Evolutionary conservation across 1,284 basidiomycete species (phyloP).

Genomic region (Porogramme epimiltina): DNA sequence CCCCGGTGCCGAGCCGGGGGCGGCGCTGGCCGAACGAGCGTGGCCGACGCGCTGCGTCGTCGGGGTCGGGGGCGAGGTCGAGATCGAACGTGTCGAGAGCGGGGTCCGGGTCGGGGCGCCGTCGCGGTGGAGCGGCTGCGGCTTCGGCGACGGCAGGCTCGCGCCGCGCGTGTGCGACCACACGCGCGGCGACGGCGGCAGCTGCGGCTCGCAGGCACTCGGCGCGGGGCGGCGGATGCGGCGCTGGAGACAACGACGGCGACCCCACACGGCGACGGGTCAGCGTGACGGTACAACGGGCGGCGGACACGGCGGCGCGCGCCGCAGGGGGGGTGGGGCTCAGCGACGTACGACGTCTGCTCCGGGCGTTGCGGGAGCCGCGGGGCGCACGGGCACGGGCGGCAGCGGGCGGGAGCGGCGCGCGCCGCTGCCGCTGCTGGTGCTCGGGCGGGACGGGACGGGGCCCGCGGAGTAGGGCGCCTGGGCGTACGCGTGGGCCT

Average conservation of each 20-base stretch:
- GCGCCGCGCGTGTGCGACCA: not conserved
- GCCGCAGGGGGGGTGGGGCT: not conserved
- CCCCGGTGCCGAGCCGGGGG: not conserved
- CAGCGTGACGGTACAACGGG: not conserved
- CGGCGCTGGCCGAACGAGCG: not conserved
- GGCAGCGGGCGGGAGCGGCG: slow-evolving; percentile 17
- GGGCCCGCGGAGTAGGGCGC: slow-evolving; percentile 4
- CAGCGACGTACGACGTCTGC: not conserved
- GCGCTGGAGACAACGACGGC: not conserved
- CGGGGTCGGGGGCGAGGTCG: not conserved
- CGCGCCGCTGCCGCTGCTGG: slow-evolving; percentile 5
- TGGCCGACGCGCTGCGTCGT: not conserved
- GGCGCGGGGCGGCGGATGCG: not conserved
- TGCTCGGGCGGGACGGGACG: not conserved
- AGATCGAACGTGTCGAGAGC: too few species aligned
- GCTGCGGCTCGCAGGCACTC: not conserved
- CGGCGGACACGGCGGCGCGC: not conserved
- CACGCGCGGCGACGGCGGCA: not conserved
- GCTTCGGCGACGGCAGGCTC: not conserved
- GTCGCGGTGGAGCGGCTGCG: not conserved
- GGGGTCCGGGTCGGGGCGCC: too few species aligned
- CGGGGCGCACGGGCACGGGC: slow-evolving; percentile 13
- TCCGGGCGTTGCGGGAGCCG: not conserved
- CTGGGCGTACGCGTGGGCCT: slow-evolving; percentile 1
- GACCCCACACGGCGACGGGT: not conserved